Percentiles rank a stretch among this genome's conserved stretches.
Evolutionary conservation across 495 filamentous ascomycete species (phyloP).

Genomic region (Friedmanniomyces simplex): DNA sequence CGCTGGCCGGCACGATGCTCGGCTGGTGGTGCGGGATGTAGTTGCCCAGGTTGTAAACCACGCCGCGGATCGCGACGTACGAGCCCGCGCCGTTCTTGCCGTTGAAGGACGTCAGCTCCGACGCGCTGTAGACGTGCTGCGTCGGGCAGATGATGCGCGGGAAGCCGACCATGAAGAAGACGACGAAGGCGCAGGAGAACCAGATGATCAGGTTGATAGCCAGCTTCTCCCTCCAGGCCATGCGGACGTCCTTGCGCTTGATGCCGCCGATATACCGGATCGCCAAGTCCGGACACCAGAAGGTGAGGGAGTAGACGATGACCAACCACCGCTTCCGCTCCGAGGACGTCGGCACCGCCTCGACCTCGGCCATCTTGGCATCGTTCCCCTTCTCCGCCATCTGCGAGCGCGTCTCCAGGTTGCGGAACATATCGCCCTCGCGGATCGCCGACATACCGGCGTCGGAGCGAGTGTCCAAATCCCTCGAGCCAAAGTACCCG

Average conservation of each 20-base stretch:
- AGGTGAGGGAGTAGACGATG: conserved; percentile 78
- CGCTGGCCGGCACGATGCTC: conserved; percentile 52
- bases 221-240: conserved; percentile 93
- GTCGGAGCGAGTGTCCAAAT: conserved; percentile 78
- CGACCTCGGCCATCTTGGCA: conserved; percentile 80
- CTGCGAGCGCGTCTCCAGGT: conserved; percentile 83
- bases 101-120: conserved; percentile 62
- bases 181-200: conserved; percentile 64
- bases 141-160: conserved; percentile 82
- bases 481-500: conserved; percentile 73
- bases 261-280: conserved; percentile 73
- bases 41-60: conserved; percentile 71
- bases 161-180: conserved; percentile 81
- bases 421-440: conserved; percentile 93
- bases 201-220: conserved; percentile 98
- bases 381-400: conserved; percentile 94
- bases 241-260: conserved; percentile 84
- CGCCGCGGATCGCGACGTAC: conserved; percentile 74
- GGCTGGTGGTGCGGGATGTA: conserved; percentile 76
- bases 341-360: conserved; percentile 64
- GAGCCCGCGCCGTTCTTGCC: conserved; percentile 56
- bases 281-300: conserved; percentile 72
- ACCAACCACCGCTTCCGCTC: conserved; percentile 87
- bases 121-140: conserved; percentile 73
- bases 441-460: conserved; percentile 81